Percentiles rank a stretch among this genome's conserved stretches.
phyloP scores from a whole-genome alignment of 257 asterid species.

The Cynanchum wilfordii region DNA sequence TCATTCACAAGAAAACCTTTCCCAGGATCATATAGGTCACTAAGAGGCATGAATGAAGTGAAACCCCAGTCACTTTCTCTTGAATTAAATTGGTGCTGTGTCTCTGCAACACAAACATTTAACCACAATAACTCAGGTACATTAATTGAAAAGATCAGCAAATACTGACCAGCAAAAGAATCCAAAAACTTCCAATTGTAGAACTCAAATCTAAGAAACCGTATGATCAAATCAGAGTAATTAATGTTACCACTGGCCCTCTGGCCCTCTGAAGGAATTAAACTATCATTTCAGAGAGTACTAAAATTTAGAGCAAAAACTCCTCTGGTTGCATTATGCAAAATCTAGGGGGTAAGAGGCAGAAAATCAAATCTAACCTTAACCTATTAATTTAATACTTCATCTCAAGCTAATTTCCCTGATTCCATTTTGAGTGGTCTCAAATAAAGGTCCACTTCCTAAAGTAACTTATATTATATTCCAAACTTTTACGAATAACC shows the following conservation, averaged over 20 bases:
- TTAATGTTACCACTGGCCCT: neutral
- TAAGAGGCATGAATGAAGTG: slow-evolving; percentile 69
- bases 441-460: neutral
- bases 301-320: neutral
- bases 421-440: neutral
- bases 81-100: slow-evolving; percentile 62
- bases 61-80: slow-evolving; percentile 76
- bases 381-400: neutral
- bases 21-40: slow-evolving; percentile 54
- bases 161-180: neutral
- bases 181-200: neutral
- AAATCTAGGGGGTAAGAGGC: neutral
- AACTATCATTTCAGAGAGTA: neutral
- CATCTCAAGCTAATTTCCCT: neutral
- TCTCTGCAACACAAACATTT: slow-evolving; percentile 38
- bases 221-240: neutral
- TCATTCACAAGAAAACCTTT: slow-evolving; percentile 61
- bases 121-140: slow-evolving; percentile 2
- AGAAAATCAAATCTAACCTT: neutral
- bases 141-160: neutral
- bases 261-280: neutral
- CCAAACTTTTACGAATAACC: neutral
- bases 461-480: neutral
- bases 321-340: neutral
- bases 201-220: neutral